phyloP scores from a whole-genome alignment of 169 alveolate species.

The Eimeria falciformis region DNA sequence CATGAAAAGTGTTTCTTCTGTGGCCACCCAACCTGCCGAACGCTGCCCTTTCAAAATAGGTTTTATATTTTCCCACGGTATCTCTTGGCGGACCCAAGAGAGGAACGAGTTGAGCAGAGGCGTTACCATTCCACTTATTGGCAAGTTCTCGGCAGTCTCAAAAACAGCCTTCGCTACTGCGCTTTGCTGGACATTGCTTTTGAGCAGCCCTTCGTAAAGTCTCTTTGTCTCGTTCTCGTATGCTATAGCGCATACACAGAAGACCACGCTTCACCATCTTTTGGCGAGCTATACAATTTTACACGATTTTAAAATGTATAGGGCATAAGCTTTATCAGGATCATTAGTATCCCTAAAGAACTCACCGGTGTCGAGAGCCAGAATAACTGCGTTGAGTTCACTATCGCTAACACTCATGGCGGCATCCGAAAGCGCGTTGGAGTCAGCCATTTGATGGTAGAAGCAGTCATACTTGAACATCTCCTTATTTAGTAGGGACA shows the following conservation, averaged over 20 bases:
- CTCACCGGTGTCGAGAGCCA: constrained; percentile 38
- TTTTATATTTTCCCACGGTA: background rate
- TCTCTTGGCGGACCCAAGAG: constrained; percentile 15
- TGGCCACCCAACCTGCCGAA: background rate
- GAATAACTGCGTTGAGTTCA: background rate
- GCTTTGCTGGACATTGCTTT: background rate
- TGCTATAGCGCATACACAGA: too few species aligned
- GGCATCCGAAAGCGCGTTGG: constrained; percentile 19
- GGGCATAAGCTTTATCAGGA: too few species aligned
- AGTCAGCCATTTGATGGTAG: constrained; percentile 27
- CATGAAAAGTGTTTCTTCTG: background rate
- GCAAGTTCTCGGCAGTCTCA: background rate
- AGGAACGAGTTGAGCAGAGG: background rate
- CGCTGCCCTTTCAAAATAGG: background rate
- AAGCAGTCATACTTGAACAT: constrained; percentile 56
- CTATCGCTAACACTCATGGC: constrained; percentile 12
- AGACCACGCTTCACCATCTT: too few species aligned
- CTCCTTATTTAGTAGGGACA: background rate
- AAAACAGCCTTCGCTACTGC: constrained; percentile 33
- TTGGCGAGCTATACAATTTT: too few species aligned
- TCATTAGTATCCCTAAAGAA: background rate
- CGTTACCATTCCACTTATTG: constrained; percentile 2
- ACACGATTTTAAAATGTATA: too few species aligned
- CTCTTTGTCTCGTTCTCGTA: constrained; percentile 28
- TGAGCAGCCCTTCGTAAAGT: constrained; percentile 26